These are phyloP conservation scores for Lentinula aciculospora DNA, from an alignment of 768 basidiomycete species.

Conservation along the genomic window DNA sequence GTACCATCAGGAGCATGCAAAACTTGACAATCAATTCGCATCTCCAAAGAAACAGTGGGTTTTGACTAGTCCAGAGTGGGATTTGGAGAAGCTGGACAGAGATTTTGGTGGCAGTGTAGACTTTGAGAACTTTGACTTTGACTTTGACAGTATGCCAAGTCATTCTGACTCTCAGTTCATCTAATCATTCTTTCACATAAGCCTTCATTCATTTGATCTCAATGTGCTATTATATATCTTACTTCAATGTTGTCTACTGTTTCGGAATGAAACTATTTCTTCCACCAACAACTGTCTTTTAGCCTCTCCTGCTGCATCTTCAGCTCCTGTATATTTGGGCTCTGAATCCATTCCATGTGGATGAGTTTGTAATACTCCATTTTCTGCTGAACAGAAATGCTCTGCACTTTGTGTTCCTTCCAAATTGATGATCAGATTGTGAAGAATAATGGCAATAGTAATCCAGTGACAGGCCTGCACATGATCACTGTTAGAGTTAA, in stretches of 20 bases:
- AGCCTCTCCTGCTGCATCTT: neutral
- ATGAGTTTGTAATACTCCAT: neutral
- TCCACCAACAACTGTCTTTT: neutral
- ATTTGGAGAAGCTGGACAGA: neutral
- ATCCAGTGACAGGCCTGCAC: constrained; percentile 23
- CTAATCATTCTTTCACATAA: too few species aligned
- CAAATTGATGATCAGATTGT: constrained; percentile 27
- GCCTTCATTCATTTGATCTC: too few species aligned
- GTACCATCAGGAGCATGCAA: neutral
- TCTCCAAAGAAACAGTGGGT: neutral
- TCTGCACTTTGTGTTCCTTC: constrained; percentile 19
- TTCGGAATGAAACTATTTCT: neutral
- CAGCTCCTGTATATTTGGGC: neutral
- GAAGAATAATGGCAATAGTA: constrained; percentile 25
- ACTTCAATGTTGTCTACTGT: neutral
- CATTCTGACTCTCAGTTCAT: too few species aligned
- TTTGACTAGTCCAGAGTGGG: neutral
- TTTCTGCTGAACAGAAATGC: constrained; percentile 11
- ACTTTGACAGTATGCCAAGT: too few species aligned
- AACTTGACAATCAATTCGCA: neutral
- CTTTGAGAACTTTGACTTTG: too few species aligned
- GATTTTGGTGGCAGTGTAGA: neutral
- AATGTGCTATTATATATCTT: neutral
- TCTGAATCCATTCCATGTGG: neutral
- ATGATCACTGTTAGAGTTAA: constrained; percentile 22